A percentile compares a stretch with the other conserved stretches of the same genome.
Evolutionary conservation across 305 asterid genomes (phyloP).

Genomic region (Caryopteris hybrid): DNA sequence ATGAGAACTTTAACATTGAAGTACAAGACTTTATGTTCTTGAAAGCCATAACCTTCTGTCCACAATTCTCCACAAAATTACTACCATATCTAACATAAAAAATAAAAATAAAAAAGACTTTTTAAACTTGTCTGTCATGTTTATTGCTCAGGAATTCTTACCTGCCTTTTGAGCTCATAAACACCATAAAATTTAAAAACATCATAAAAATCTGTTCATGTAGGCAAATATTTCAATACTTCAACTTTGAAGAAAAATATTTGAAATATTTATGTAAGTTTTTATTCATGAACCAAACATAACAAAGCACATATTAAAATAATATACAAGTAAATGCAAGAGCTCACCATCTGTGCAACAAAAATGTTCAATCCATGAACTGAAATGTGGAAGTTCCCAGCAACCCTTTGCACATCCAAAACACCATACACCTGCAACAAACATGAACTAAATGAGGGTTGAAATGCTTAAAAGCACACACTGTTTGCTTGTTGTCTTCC

Average conservation of each 20-base stretch:
- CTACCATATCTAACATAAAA: no score
- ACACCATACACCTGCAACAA: conserved; percentile 81
- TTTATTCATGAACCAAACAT: not conserved
- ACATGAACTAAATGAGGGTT: conserved; percentile 15
- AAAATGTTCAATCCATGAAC: conserved; percentile 92
- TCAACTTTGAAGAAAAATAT: not conserved
- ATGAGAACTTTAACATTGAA: no score
- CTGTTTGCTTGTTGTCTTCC: not conserved
- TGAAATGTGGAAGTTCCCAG: conserved; percentile 97
- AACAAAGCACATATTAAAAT: conserved; percentile 5
- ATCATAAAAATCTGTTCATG: not conserved
- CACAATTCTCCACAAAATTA: no score
- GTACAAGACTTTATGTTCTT: no score
- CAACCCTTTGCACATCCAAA: conserved; percentile 97
- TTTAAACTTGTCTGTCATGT: not conserved
- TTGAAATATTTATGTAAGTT: conserved; percentile 1
- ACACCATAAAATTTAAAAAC: not conserved
- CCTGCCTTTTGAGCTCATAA: not conserved
- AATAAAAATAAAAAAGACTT: no score
- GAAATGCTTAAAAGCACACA: conserved; percentile 13
- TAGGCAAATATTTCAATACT: conserved; percentile 5
- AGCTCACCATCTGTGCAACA: conserved; percentile 89
- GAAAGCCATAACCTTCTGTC: no score
- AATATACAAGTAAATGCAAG: conserved; percentile 24
- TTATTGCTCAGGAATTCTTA: not conserved